Evolutionary conservation across 495 filamentous ascomycete genomes (phyloP), one percentile per base, ranked within the genome.

Genomic region (Astrocystis sublimbata): DNA sequence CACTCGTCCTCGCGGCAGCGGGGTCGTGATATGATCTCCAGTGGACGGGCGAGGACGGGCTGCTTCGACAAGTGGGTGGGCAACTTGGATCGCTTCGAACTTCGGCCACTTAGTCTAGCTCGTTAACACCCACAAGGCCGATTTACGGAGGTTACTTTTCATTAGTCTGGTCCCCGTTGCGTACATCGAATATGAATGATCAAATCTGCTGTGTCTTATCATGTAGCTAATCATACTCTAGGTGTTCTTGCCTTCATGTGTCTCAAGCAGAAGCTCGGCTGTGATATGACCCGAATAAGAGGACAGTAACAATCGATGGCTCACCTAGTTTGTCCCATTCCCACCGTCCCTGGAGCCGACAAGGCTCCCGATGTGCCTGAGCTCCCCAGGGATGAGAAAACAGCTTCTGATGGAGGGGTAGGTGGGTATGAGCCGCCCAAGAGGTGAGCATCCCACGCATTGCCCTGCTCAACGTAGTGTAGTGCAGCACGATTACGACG

Each of bases 271-370:
- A 9, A 23, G 6, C 7, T 23, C 23, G 28, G n/a, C 8, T 40
- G 21, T 40, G 51, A 23, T 41, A 42, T 52, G 19, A 52, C 49
- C 30, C 49, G 10, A 52, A 23, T 19, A 49, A n/a, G n/a, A n/a
- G n/a, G 24, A 28, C 12, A 7, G n/a, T 15, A 9, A 31, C 13
- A 30, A 49, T 26, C 26, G 9, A 49, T 47, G 42, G 56, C 30
- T 36, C 54, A 45, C 35, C 28, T 45, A 1, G 6, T 58, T 43
- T 58, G 52, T 31, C 52, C 35, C n/a, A 30, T 56, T 7, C 52
- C 52, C 41, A 23, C 52, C 6, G n/a, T 57, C 10, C 30, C 56
- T 4, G 56, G 42, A 19, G 31, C 31, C 21, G 43, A 43, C 38
- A 41, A 26, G 17, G 42, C 28, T 9, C 45, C 56, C 43, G 31